phyloP scores from a whole-genome alignment of 169 alveolate species.

The Eimeria sp. region DNA sequence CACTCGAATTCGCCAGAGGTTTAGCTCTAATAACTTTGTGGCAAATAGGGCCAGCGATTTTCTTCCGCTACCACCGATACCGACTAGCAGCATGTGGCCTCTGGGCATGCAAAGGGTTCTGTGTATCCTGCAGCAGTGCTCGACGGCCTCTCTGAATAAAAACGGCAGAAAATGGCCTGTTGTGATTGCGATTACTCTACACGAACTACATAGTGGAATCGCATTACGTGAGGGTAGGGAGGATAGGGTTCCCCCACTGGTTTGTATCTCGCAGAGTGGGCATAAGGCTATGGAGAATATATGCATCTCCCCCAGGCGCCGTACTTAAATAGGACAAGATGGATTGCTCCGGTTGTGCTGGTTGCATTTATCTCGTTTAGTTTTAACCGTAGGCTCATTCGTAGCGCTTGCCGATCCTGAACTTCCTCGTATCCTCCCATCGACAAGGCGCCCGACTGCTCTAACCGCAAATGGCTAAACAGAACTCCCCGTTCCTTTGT shows the following conservation, averaged over 20 bases:
- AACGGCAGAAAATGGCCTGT: background rate
- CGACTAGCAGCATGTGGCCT: constrained; percentile 97
- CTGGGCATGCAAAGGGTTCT: constrained; percentile 96
- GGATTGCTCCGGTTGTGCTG: constrained; percentile 91
- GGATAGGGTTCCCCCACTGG: background rate
- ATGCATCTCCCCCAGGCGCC: constrained; percentile 85
- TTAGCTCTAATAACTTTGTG: constrained; percentile 93
- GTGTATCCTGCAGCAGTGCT: constrained; percentile 96
- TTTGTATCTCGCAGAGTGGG: background rate
- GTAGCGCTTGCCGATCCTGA: constrained; percentile 88
- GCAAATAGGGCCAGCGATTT: constrained; percentile 97
- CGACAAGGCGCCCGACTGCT: constrained; percentile 54
- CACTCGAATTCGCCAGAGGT: constrained; percentile 93
- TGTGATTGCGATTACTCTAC: background rate
- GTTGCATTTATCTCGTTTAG: constrained; percentile 92
- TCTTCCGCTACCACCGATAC: constrained; percentile 99
- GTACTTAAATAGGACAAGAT: constrained; percentile 95
- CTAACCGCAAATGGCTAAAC: constrained; percentile 82
- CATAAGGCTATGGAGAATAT: background rate
- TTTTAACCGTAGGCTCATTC: constrained; percentile 88
- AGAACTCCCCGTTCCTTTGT: constrained; percentile 85
- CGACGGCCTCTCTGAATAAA: constrained; percentile 91
- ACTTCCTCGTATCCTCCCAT: constrained; percentile 89
- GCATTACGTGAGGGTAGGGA: background rate
- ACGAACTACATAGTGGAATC: background rate